These are phyloP conservation scores for Boletus nobilissimus DNA, from an alignment of 1,284 basidiomycete genomes.

Conservation along the genomic window DNA sequence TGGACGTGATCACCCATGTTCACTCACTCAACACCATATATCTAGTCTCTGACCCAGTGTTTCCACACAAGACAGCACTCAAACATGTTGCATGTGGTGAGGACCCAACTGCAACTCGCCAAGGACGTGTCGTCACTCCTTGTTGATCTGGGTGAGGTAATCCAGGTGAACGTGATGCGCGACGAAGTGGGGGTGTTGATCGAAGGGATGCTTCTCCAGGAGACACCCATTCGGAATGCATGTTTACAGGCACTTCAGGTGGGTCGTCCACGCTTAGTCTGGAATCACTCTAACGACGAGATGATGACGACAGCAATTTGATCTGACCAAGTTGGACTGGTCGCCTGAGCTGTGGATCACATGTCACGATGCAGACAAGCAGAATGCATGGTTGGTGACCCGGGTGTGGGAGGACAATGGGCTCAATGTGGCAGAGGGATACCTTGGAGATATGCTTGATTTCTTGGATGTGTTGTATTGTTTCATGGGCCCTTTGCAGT, in stretches of 20 bases:
- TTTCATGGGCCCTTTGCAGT: neutral
- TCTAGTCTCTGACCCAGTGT: conserved; percentile 72
- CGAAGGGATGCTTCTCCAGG: conserved; percentile 83
- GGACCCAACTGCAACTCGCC: conserved; percentile 82
- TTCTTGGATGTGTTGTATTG: conserved; percentile 69
- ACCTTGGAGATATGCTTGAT: conserved; percentile 68
- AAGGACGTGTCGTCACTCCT: conserved; percentile 90
- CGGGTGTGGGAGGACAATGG: conserved; percentile 98
- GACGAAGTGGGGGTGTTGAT: conserved; percentile 79
- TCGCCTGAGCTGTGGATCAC: conserved; percentile 90
- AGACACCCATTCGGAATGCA: conserved; percentile 89
- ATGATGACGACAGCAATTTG: conserved; percentile 77
- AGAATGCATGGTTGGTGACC: conserved; percentile 85
- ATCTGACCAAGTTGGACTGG: conserved; percentile 95
- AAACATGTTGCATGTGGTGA: conserved; percentile 82
- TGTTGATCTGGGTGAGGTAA: conserved; percentile 85
- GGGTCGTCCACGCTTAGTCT: neutral
- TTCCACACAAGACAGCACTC: conserved; percentile 80
- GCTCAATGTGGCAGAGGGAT: conserved; percentile 85
- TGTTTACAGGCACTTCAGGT: conserved; percentile 92
- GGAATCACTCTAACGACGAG: neutral
- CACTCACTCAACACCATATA: neutral
- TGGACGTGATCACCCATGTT: conserved; percentile 76
- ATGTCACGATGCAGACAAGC: conserved; percentile 91
- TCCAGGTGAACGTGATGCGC: conserved; percentile 70